These are phyloP conservation scores for Funneliformis mosseae DNA, from an alignment of 192 early-diverging fungal species.

Conservation along the genomic window DNA sequence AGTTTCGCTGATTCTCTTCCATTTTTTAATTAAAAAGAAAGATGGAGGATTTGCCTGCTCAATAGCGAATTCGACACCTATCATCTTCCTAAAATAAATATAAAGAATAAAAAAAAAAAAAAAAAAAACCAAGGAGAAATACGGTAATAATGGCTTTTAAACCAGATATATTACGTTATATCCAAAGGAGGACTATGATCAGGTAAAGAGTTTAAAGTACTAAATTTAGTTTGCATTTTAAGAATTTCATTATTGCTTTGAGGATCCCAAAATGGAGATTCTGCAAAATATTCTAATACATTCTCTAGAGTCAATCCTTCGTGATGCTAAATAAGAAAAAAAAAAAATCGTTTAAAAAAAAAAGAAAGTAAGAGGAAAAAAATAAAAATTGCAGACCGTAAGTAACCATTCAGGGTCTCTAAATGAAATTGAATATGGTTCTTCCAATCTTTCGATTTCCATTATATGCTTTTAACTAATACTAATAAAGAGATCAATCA, in stretches of 20 bases:
- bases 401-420: slow-evolving; percentile 11
- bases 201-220: slow-evolving; percentile 59
- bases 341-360: not conserved
- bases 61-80: slow-evolving; percentile 72
- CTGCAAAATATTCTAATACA: slow-evolving; percentile 77
- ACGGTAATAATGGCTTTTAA: not conserved
- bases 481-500: not conserved
- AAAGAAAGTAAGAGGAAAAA: not conserved
- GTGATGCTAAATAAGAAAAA: not conserved
- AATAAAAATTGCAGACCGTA: not conserved
- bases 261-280: slow-evolving; percentile 81
- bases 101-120: not conserved
- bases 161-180: slow-evolving; percentile 12
- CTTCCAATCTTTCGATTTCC: not conserved
- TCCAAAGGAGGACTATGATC: not conserved
- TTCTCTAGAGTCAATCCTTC: slow-evolving; percentile 71
- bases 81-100: slow-evolving; percentile 57
- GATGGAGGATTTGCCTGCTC: slow-evolving; percentile 65
- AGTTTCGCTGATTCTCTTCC: slow-evolving; percentile 56
- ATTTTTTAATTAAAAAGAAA: slow-evolving; percentile 71
- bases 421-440: not conserved
- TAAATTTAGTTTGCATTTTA: slow-evolving; percentile 80
- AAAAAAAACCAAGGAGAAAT: not conserved
- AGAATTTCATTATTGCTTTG: slow-evolving; percentile 76
- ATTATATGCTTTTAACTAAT: not conserved